A percentile compares a stretch with the other conserved stretches of the same genome.
phyloP scores from a whole-genome alignment of 352 stramenopile species.

The Phytophthora fragariae region DNA sequence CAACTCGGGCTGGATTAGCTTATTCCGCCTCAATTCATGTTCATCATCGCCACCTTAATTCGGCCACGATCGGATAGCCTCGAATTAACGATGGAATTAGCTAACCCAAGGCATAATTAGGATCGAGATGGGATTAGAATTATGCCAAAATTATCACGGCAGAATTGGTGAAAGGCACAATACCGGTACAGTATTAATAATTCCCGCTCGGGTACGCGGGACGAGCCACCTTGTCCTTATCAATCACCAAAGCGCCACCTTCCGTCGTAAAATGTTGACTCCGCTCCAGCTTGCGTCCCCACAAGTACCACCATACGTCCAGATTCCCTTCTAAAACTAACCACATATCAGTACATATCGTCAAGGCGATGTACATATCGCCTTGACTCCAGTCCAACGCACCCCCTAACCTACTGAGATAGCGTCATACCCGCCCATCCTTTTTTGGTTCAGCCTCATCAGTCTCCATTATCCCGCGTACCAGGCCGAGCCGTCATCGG shows the following conservation, averaged over 20 bases:
- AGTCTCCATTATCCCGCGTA: constrained; percentile 27
- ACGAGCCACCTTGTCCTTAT: neutral
- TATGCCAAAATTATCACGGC: too few relatives aligned
- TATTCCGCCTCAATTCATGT: too few relatives aligned
- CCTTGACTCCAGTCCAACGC: too few relatives aligned
- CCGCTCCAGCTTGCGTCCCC: neutral
- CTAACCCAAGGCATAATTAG: too few relatives aligned
- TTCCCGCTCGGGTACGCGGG: neutral
- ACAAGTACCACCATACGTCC: neutral
- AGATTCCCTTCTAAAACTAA: neutral
- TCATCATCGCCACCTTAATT: too few relatives aligned
- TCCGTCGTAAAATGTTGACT: neutral
- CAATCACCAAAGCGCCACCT: neutral
- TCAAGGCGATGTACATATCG: too few relatives aligned
- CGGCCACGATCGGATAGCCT: too few relatives aligned
- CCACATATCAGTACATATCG: too few relatives aligned
- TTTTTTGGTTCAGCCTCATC: constrained; percentile 7
- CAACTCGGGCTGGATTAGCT: too few relatives aligned
- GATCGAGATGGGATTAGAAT: too few relatives aligned
- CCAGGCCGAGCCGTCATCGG: neutral
- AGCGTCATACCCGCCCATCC: neutral
- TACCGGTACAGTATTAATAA: neutral
- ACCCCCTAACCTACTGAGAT: neutral
- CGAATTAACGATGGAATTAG: too few relatives aligned
- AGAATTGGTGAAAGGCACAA: too few relatives aligned